Conservation (phyloP, 495 filamentous ascomycete genomes). For the Hyaloscypha bicolor region DNA sequence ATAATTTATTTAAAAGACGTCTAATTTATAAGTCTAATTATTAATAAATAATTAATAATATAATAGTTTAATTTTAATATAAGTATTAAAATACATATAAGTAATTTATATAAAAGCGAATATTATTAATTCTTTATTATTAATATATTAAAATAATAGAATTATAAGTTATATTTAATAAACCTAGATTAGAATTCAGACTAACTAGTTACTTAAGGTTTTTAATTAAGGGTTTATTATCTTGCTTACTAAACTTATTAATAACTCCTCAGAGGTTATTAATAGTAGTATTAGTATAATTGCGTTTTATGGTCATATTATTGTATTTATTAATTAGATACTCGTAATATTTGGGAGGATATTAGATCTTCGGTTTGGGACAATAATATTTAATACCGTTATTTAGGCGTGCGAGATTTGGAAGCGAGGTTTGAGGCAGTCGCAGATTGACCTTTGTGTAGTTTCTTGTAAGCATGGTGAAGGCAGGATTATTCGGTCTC, state of each 20-base stretch:
- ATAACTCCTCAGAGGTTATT: conserved; percentile 18
- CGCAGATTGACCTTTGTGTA: conserved; percentile 11
- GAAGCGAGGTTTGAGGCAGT: conserved; percentile 13
- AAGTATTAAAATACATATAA: no score
- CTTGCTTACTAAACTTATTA: conserved; percentile 20
- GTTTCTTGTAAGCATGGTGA: conserved; percentile 12
- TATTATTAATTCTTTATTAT: no score
- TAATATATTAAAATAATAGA: no score
- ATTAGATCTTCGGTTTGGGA: conserved; percentile 23
- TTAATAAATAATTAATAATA: no score
- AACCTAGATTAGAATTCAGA: conserved; percentile 20
- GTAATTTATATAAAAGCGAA: no score
- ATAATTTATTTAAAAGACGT: no score
- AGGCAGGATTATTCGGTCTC: conserved; percentile 13
- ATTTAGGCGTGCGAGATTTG: conserved; percentile 19
- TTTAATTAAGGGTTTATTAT: conserved; percentile 15
- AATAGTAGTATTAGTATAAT: conserved; percentile 18
- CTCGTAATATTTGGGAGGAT: no score
- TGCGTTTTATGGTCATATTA: conserved; percentile 12
- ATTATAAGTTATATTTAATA: no score
- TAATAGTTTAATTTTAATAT: no score
- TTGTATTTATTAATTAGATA: conserved; percentile 13
- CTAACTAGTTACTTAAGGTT: conserved; percentile 4
- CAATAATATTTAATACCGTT: conserved; percentile 14
- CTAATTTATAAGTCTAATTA: no score